Evolutionary conservation across 2,329 filamentous ascomycete species (phyloP).

Genomic region (Verticillium nonalfalfae): DNA sequence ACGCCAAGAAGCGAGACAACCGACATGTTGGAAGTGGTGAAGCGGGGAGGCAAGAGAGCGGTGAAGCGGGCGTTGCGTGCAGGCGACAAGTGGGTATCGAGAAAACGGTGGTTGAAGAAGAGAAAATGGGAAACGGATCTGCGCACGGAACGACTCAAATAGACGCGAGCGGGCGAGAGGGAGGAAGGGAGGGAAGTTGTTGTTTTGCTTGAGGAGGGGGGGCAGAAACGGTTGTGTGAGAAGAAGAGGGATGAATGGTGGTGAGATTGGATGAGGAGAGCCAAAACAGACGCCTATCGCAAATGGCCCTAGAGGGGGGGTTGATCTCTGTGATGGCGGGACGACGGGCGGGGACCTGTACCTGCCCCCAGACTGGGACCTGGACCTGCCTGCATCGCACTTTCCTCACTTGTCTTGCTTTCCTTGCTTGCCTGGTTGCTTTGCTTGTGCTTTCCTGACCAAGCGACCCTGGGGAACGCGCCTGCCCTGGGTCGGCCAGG

Average conservation of each 20-base stretch:
- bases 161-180: background rate
- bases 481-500: conserved; percentile 4
- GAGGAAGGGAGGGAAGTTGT: background rate
- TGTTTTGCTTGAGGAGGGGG: background rate
- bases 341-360: conserved; percentile 2
- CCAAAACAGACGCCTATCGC: conserved; percentile 4
- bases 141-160: background rate
- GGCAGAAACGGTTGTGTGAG: conserved; percentile 1
- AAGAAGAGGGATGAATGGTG: background rate
- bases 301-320: conserved; percentile 1
- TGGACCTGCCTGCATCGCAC: background rate
- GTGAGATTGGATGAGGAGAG: background rate
- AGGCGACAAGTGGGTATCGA: background rate
- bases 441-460: background rate
- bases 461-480: conserved; percentile 5
- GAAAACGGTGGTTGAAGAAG: background rate
- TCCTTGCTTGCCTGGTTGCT: background rate
- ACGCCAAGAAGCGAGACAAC: conserved; percentile 94
- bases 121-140: background rate
- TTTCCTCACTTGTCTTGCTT: background rate
- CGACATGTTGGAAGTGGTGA: conserved; percentile 58
- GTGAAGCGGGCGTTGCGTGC: background rate
- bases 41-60: conserved; percentile 2
- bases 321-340: conserved; percentile 10
- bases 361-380: background rate